Base-by-base conservation (phyloP, 805 yeast genomes). In the Hanseniaspora clermontiae region DNA sequence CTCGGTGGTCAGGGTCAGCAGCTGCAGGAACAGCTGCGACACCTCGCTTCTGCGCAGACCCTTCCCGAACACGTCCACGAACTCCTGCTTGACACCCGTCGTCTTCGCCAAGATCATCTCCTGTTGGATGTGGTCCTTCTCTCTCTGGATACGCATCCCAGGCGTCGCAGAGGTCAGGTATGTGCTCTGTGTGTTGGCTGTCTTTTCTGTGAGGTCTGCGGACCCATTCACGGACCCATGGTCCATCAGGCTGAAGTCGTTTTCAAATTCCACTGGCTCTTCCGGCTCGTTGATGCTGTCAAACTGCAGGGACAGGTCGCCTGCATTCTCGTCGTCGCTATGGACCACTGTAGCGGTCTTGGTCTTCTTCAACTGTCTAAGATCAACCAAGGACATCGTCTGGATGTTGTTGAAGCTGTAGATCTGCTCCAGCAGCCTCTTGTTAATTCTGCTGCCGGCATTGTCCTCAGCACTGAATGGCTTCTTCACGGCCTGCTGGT, bases 31-130 rank as follows among this genome's bases (percentile, higher is more conserved):
- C 49, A 51, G 14, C 9, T 51, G 49, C 11, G 55, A 43, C 11
- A 60, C 43, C 4, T 60, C 59, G 9, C 53, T 54, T 34, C 56
- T 57, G 15, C 59, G 57, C 55, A 56, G 32, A 10, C 54, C 59
- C 11, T 48, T 34, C 20, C 27, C 55, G 32, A 55, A 56, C 11
- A 42, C 20, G 15, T 57, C 60, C 19, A 57, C 57, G 37, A 49
- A 56, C 2, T 54, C 43, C 2, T 39, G 19, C 36, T 46, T 57
- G 3, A 36, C 3, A 7, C 5, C 27, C 4, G 34, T 52, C 1
- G 49, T 57, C 32, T 52, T 52, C 5, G 56, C 48, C 34, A 52
- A 31, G 10, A 52, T 52, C 50, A 52, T 27, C 17, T 52, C 56
- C 29, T 52, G 56, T 34, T 52, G 56, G 32, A 52, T 45, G n/a